A percentile compares a stretch with the other conserved stretches of the same genome.
These are phyloP conservation scores for Irpex sp. DNA, from an alignment of 1,284 basidiomycete genomes.

Conservation along the genomic window DNA sequence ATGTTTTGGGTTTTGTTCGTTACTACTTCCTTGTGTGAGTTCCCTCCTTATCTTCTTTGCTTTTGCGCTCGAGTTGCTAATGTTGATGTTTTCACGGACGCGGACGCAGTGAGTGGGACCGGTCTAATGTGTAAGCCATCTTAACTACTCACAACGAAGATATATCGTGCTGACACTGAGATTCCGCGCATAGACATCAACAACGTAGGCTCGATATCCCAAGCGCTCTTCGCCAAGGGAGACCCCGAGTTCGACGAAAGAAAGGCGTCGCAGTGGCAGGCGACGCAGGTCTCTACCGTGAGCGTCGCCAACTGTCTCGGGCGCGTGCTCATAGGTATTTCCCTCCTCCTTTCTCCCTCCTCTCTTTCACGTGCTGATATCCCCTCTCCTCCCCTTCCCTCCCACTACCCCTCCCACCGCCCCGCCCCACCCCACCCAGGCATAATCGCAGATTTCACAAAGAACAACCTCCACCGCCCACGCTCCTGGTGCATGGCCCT, in stretches of 20 bases:
- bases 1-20: constrained; percentile 77
- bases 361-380: too few relatives aligned
- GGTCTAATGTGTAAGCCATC: constrained; percentile 75
- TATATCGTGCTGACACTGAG: too few relatives aligned
- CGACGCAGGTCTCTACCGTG: constrained; percentile 80
- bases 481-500: constrained; percentile 69
- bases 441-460: constrained; percentile 68
- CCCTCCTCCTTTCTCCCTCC: too few relatives aligned
- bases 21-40: constrained; percentile 67
- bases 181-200: constrained; percentile 67
- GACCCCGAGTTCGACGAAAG: constrained; percentile 59
- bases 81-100: neutral
- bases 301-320: constrained; percentile 84
- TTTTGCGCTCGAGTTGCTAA: neutral
- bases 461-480: constrained; percentile 53
- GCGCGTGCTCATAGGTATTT: constrained; percentile 68
- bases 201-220: constrained; percentile 90
- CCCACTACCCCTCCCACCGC: neutral
- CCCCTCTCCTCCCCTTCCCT: too few relatives aligned
- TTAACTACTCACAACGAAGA: neutral
- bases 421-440: constrained; percentile 30
- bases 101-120: constrained; percentile 69
- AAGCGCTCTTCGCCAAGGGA: constrained; percentile 72
- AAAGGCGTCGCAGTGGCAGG: constrained; percentile 72
- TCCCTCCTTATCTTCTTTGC: neutral